Evolutionary conservation across 2,329 filamentous ascomycete species (phyloP).

Genomic region (Fusarium cicatricum): DNA sequence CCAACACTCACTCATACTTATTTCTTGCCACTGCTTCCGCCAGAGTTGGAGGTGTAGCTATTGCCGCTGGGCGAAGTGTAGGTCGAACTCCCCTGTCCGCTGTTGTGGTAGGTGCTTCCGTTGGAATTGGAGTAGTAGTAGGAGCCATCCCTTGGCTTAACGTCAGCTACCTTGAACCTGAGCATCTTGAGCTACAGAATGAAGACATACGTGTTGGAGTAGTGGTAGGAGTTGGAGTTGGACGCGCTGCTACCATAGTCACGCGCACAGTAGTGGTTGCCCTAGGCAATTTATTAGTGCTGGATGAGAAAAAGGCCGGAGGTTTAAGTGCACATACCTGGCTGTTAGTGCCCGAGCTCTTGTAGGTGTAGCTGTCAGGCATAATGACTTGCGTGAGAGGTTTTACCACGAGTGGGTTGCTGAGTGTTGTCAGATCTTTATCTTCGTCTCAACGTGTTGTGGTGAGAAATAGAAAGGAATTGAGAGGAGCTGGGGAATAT

Average conservation of each 20-base stretch:
- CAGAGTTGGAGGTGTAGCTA: constrained; percentile 9
- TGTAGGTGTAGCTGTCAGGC: constrained; percentile 50
- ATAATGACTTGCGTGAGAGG: no score
- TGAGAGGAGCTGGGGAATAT: no score
- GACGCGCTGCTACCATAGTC: constrained; percentile 66
- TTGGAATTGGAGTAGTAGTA: constrained; percentile 79
- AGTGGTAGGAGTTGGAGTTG: constrained; percentile 71
- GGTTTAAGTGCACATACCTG: constrained; percentile 57
- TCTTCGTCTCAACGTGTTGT: no score
- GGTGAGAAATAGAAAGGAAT: no score
- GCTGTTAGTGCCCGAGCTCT: constrained; percentile 67
- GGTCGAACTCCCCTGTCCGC: constrained; percentile 62
- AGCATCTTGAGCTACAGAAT: not conserved
- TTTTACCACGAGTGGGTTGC: no score
- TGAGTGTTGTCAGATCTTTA: no score
- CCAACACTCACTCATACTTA: no score
- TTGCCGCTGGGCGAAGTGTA: constrained; percentile 66
- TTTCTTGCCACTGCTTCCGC: constrained; percentile 22
- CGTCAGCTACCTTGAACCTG: not conserved
- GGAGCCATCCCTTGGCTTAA: constrained; percentile 62
- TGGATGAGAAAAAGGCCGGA: no score
- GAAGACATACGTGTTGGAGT: constrained; percentile 66
- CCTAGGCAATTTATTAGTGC: constrained; percentile 50
- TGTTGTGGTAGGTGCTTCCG: constrained; percentile 74
- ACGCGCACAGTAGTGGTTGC: constrained; percentile 73